These are phyloP conservation scores for Ettlia oleoabundans DNA, from an alignment of 139 green algal species.

Conservation along the genomic window DNA sequence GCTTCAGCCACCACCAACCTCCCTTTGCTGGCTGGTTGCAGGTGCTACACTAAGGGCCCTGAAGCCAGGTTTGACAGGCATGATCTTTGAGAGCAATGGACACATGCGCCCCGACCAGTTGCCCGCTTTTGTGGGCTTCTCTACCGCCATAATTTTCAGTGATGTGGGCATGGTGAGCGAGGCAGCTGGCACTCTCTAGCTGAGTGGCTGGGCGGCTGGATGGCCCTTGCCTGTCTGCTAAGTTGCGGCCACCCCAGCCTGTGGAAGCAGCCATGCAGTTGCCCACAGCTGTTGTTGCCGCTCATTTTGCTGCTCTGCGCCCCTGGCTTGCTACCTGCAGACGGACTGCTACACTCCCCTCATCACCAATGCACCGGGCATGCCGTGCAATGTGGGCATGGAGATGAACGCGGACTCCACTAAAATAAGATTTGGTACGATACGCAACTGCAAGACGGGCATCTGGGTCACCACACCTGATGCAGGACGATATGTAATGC, in stretches of 20 bases:
- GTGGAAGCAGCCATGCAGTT: not conserved
- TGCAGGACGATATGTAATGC: not conserved
- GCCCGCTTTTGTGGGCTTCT: not conserved
- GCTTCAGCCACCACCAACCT: not conserved
- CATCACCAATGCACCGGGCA: not conserved
- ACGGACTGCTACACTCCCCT: not conserved
- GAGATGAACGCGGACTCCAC: not conserved
- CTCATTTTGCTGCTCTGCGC: not conserved
- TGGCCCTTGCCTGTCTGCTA: too few species aligned
- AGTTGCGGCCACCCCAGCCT: too few species aligned
- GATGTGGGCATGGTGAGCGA: conserved; percentile 5
- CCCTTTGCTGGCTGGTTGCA: not conserved
- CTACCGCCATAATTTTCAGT: not conserved
- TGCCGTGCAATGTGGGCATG: conserved; percentile 1
- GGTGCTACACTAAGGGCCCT: not conserved
- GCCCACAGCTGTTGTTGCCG: too few species aligned
- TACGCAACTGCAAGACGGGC: not conserved
- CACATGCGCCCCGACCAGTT: not conserved
- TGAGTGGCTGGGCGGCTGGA: too few species aligned
- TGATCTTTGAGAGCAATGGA: not conserved
- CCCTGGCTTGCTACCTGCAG: not conserved
- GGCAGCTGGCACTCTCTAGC: too few species aligned
- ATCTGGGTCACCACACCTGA: not conserved
- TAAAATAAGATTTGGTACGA: not conserved
- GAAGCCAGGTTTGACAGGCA: conserved; percentile 2